Evolutionary conservation across 2,329 filamentous ascomycete species (phyloP).

Genomic region (Talaromyces atroroseus): DNA sequence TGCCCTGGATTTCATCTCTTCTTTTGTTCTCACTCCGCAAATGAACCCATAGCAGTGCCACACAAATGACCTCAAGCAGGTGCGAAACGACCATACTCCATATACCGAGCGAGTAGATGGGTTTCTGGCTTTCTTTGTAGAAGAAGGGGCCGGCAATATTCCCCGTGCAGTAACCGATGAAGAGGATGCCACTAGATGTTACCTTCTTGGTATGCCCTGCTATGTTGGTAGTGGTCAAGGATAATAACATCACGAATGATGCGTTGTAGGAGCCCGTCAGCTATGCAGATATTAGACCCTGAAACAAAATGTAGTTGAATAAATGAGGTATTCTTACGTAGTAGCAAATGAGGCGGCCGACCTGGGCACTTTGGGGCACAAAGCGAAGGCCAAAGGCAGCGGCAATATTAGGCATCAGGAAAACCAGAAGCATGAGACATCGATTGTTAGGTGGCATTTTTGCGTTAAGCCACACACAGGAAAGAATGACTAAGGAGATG

Average conservation of each 20-base stretch:
- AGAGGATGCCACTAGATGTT: constrained; percentile 57
- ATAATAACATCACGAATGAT: constrained; percentile 40
- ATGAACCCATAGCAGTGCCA: too few relatives aligned
- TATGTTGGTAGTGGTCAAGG: too few relatives aligned
- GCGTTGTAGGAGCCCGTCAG: constrained; percentile 52
- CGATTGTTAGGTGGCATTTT: constrained; percentile 44
- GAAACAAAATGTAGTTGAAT: too few relatives aligned
- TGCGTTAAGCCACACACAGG: constrained; percentile 46
- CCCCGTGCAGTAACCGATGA: constrained; percentile 55
- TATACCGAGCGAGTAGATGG: too few relatives aligned
- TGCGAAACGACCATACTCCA: too few relatives aligned
- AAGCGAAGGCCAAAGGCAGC: constrained; percentile 56
- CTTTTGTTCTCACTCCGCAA: too few relatives aligned
- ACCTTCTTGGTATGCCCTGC: constrained; percentile 58
- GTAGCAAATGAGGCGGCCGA: constrained; percentile 55
- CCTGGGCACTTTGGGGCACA: constrained; percentile 45
- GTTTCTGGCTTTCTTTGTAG: too few relatives aligned
- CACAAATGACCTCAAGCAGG: too few relatives aligned
- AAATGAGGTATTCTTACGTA: too few relatives aligned
- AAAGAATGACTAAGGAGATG: constrained; percentile 47
- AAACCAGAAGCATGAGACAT: constrained; percentile 51
- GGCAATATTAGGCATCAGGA: constrained; percentile 55
- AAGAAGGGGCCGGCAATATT: constrained; percentile 61
- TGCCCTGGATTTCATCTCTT: too few relatives aligned
- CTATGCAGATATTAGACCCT: too few relatives aligned